phyloP scores from a whole-genome alignment of 768 basidiomycete genomes.

The Phallus indusiatus region DNA sequence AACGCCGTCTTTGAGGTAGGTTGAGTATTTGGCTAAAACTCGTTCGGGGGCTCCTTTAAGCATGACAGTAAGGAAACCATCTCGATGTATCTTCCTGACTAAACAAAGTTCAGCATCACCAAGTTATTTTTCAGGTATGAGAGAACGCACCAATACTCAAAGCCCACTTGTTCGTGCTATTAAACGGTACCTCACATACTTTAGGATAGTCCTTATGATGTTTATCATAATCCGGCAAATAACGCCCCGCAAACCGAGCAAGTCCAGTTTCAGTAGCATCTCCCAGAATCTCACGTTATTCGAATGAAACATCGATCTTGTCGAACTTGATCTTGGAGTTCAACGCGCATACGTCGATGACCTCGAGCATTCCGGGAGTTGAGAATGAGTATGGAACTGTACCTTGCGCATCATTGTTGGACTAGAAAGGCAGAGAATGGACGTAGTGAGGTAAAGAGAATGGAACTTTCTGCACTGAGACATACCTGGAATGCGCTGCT shows the following conservation, averaged over 20 bases:
- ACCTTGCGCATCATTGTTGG: conserved; percentile 55
- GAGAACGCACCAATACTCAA: conserved; percentile 48
- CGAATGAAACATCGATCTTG: conserved; percentile 51
- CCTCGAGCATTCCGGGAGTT: conserved; percentile 52
- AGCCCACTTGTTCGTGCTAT: conserved; percentile 68
- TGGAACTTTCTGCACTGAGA: neutral
- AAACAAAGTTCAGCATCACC: neutral
- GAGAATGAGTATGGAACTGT: conserved; percentile 41
- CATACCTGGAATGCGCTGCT: conserved; percentile 51
- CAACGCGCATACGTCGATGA: conserved; percentile 53
- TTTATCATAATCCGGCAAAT: conserved; percentile 44
- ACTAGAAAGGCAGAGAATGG: conserved; percentile 24
- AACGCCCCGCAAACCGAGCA: conserved; percentile 54
- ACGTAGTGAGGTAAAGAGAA: neutral
- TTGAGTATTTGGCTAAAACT: conserved; percentile 53
- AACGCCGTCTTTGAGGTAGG: conserved; percentile 45
- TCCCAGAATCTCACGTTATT: conserved; percentile 51
- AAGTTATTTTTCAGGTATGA: too few species aligned
- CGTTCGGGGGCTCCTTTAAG: conserved; percentile 68
- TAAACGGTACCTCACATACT: conserved; percentile 66
- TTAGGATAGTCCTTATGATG: conserved; percentile 43
- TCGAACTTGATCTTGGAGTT: conserved; percentile 68
- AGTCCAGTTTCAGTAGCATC: conserved; percentile 74
- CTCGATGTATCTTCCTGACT: conserved; percentile 48
- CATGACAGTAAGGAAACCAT: conserved; percentile 42